These are phyloP conservation scores for Talaromyces albobiverticillius DNA, from an alignment of 2,329 filamentous ascomycete species.

Conservation along the genomic window DNA sequence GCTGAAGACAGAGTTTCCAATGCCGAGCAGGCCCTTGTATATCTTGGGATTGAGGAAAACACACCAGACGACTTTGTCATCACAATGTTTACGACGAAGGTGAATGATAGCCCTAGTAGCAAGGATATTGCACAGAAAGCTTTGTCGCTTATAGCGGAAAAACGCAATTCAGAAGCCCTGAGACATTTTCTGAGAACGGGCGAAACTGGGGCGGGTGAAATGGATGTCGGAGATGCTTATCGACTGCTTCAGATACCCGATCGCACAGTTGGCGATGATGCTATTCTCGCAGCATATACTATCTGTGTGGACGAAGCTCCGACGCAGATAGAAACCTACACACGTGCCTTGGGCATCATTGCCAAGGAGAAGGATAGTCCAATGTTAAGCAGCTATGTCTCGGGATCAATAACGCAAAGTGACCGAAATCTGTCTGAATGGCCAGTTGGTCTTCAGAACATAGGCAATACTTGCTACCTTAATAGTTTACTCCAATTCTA, in stretches of 20 bases:
- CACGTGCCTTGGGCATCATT: slow-evolving; percentile 48
- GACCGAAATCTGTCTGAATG: slow-evolving; percentile 49
- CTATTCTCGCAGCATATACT: slow-evolving; percentile 49
- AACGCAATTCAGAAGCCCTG: slow-evolving; percentile 55
- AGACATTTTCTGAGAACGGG: slow-evolving; percentile 54
- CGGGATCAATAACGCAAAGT: slow-evolving; percentile 27
- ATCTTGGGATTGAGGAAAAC: slow-evolving; percentile 52
- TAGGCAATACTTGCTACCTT: slow-evolving; percentile 96
- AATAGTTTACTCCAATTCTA: slow-evolving; percentile 96
- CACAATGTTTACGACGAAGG: slow-evolving; percentile 57
- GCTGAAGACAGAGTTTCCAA: slow-evolving; percentile 60
- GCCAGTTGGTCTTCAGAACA: slow-evolving; percentile 86
- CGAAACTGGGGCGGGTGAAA: slow-evolving; percentile 47
- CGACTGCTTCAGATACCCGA: slow-evolving; percentile 52
- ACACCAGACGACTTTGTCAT: slow-evolving; percentile 58
- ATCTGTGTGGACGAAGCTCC: slow-evolving; percentile 47
- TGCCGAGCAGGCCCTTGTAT: slow-evolving; percentile 63
- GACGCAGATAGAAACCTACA: slow-evolving; percentile 43
- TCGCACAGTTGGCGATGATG: slow-evolving; percentile 50
- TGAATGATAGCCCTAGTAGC: slow-evolving; percentile 52
- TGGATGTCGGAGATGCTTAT: slow-evolving; percentile 56
- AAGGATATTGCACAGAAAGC: slow-evolving; percentile 54
- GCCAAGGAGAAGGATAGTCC: slow-evolving; percentile 41
- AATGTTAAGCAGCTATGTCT: slow-evolving; percentile 32
- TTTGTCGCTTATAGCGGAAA: slow-evolving; percentile 57